A percentile compares a stretch with the other conserved stretches of the same genome.
Conservation (phyloP, 106 monocot genomes). For the Dendrobium officinale region DNA sequence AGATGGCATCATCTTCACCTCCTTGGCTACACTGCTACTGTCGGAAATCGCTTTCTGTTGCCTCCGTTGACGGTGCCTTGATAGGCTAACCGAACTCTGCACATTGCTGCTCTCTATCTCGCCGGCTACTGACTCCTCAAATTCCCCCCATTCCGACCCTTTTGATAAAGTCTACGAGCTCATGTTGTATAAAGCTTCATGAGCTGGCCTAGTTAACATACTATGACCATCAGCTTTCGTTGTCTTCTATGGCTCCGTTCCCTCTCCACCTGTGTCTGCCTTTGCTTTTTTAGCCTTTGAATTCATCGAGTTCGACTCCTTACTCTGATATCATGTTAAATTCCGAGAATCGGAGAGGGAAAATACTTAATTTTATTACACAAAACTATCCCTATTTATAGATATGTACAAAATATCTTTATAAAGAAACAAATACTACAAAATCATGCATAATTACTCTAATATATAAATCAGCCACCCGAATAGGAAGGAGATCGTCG, state of each 20-base stretch:
- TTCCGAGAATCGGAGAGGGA: too few species aligned
- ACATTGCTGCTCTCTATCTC: constrained; percentile 63
- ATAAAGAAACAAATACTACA: too few species aligned
- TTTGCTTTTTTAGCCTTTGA: constrained; percentile 12
- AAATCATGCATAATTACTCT: too few species aligned
- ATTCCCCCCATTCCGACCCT: constrained; percentile 21
- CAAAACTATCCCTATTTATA: too few species aligned
- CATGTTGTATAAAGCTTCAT: constrained; percentile 47
- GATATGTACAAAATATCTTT: too few species aligned
- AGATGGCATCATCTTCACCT: constrained; percentile 23
- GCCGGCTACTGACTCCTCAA: constrained; percentile 53
- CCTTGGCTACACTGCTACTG: constrained; percentile 15
- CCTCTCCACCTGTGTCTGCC: neutral
- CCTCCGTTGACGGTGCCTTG: constrained; percentile 15
- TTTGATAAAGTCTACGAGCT: constrained; percentile 45
- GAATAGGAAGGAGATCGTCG: too few species aligned
- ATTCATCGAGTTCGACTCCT: constrained; percentile 20
- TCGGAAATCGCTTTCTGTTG: constrained; percentile 5
- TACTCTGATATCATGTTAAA: too few species aligned
- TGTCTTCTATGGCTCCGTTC: constrained; percentile 9
- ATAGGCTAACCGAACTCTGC: constrained; percentile 81
- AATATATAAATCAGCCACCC: too few species aligned
- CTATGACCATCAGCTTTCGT: neutral
- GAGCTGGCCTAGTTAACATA: neutral
- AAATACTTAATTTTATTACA: too few species aligned